phyloP scores from a whole-genome alignment of 805 yeast species.

The Candida patagonica region DNA sequence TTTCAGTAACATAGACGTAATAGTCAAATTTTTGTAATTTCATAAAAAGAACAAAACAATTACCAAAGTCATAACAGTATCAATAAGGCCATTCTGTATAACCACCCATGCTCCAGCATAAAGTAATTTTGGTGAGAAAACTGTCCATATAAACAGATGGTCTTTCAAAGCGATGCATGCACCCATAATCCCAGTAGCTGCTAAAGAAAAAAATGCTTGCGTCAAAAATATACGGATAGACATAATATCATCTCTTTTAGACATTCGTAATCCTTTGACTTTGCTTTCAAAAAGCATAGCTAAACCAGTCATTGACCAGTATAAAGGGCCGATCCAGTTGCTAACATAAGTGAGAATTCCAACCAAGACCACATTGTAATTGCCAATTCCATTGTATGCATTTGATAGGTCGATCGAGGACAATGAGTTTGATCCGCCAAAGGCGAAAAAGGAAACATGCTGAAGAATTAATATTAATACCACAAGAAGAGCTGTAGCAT shows the following conservation, averaged over 20 bases:
- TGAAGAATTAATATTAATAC: constrained; percentile 47
- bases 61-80: constrained; percentile 9
- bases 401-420: constrained; percentile 86
- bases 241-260: not conserved
- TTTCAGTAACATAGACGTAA: not conserved
- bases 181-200: constrained; percentile 47
- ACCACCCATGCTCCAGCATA: constrained; percentile 67
- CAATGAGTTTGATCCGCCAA: constrained; percentile 86
- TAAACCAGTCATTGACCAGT: constrained; percentile 54
- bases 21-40: not conserved
- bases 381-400: constrained; percentile 79
- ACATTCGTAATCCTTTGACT: constrained; percentile 10
- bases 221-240: constrained; percentile 11
- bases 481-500: constrained; percentile 18
- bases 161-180: constrained; percentile 71
- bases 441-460: constrained; percentile 70
- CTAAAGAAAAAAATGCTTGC: constrained; percentile 48
- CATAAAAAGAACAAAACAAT: constrained; percentile 2
- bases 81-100: constrained; percentile 21
- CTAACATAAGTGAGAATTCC: constrained; percentile 71
- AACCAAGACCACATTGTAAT: constrained; percentile 60
- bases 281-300: constrained; percentile 31
- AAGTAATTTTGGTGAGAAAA: constrained; percentile 85
- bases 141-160: constrained; percentile 95
- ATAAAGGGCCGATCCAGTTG: constrained; percentile 81